Percentiles rank a stretch among this genome's conserved stretches.
Evolutionary conservation across 495 filamentous ascomycete species (phyloP).

Genomic region (Extremus antarcticus): DNA sequence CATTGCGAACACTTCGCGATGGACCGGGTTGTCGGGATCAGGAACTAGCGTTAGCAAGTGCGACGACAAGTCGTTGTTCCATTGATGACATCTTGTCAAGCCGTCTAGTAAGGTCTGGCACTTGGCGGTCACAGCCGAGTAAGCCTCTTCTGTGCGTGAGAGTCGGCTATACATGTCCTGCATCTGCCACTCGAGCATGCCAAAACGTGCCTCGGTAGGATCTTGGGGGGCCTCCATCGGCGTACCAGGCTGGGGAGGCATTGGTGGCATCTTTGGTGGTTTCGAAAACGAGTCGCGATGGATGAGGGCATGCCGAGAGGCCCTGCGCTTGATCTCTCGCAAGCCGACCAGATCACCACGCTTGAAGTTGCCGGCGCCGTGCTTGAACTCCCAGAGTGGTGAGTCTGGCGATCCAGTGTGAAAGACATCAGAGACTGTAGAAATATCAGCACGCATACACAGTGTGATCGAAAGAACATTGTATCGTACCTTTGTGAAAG

Average conservation of each 20-base stretch:
- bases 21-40: slow-evolving; percentile 48
- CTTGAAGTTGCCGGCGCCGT: slow-evolving; percentile 95
- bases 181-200: slow-evolving; percentile 66
- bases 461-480: background rate
- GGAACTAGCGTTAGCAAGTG: slow-evolving; percentile 60
- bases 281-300: slow-evolving; percentile 84
- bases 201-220: slow-evolving; percentile 62
- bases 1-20: slow-evolving; percentile 59
- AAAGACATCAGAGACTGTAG: slow-evolving; percentile 90
- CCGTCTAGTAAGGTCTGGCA: slow-evolving; percentile 76
- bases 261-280: slow-evolving; percentile 57
- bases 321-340: slow-evolving; percentile 90
- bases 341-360: slow-evolving; percentile 84
- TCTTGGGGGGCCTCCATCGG: slow-evolving; percentile 49
- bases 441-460: slow-evolving; percentile 7
- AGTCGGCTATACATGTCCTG: slow-evolving; percentile 71
- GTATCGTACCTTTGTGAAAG: slow-evolving; percentile 82
- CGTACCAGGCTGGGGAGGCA: slow-evolving; percentile 76
- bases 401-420: slow-evolving; percentile 94
- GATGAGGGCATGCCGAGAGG: slow-evolving; percentile 90
- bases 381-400: slow-evolving; percentile 97
- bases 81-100: slow-evolving; percentile 65
- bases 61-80: slow-evolving; percentile 67
- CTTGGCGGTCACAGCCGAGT: slow-evolving; percentile 63
- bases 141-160: slow-evolving; percentile 71